phyloP scores from a whole-genome alignment of 192 early-diverging fungal genomes.

The Entrophospora sp. region DNA sequence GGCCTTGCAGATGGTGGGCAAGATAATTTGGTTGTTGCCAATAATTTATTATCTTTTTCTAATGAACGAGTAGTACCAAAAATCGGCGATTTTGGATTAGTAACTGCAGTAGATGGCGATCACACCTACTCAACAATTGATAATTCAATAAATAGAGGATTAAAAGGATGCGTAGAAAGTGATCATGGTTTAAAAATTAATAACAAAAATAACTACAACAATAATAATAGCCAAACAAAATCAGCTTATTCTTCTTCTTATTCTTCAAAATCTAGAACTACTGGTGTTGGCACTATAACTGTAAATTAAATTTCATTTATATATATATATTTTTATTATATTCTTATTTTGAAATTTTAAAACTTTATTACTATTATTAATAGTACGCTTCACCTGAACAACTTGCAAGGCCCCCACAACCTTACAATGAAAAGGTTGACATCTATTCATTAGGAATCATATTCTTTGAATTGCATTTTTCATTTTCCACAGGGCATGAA shows the following conservation, averaged over 20 bases:
- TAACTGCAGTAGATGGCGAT: constrained; percentile 49
- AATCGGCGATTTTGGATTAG: constrained; percentile 97
- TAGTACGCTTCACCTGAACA: constrained; percentile 84
- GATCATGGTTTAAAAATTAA: too few species aligned
- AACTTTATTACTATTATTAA: too few species aligned
- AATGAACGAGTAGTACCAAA: constrained; percentile 52
- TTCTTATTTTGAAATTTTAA: too few species aligned
- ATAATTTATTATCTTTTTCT: neutral
- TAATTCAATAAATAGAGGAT: neutral
- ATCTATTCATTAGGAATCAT: constrained; percentile 96
- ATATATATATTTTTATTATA: too few species aligned
- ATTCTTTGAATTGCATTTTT: constrained; percentile 89
- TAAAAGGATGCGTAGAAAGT: too few species aligned
- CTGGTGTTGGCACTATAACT: constrained; percentile 67
- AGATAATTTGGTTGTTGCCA: neutral
- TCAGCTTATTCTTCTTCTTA: neutral
- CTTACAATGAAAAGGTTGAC: constrained; percentile 75
- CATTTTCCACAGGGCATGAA: constrained; percentile 88
- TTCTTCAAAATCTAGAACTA: constrained; percentile 37
- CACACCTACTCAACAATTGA: neutral
- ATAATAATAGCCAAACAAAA: neutral
- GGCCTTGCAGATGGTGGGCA: neutral
- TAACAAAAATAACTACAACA: too few species aligned
- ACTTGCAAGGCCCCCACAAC: constrained; percentile 37
- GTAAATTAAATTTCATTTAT: constrained; percentile 41